Evolutionary conservation across 306 rosid species (phyloP), one percentile per base, ranked within the genome.

Genomic region (Acacia crassicarpa): DNA sequence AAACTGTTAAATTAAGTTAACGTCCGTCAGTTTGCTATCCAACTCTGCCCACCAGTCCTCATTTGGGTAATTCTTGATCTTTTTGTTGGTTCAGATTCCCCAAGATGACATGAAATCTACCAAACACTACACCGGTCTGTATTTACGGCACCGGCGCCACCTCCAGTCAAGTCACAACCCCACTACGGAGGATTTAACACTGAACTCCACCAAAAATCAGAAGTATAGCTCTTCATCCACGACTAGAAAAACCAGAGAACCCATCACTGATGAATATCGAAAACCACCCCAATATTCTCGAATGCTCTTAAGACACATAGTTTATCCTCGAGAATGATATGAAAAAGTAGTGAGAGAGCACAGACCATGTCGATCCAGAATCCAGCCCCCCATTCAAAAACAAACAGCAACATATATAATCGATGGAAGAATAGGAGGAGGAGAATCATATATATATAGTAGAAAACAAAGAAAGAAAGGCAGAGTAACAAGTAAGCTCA

Each of bases 341-440:
- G 74, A 67, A 76, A 30, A 45, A 72, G 75, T 19, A 54, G 38
- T 35, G 76, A 38, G 67, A 43, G 66, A 71, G 75, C 44, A 56
- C 83, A 63, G 66, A 79, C 73, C 85, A 76, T 54, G 56, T 83
- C 79, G 89, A 88, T 88, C 87, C 75, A 54, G 44, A 78, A 85
- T 86, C 85, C 78, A 75, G 80, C 71, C 73, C 83, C 67, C 56
- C 86, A 83, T 72, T 83, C 74, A 70, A 59, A 72, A 84, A 76
- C 80, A 59, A 85, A 77, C 66, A 84, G 83, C 44, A 81, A 69
- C 54, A 78, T 20, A 54, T 54, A 20, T 63, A 78, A 86, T 76
- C 78, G 65, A 46, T 58, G 35, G 48, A 58, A 70, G 48, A 58
- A 66, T 14, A 61, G 25, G 67, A 53, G 67, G 56, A 25, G 32